Base-by-base conservation (phyloP, 768 basidiomycete genomes). In the Boletus coccyginus region DNA sequence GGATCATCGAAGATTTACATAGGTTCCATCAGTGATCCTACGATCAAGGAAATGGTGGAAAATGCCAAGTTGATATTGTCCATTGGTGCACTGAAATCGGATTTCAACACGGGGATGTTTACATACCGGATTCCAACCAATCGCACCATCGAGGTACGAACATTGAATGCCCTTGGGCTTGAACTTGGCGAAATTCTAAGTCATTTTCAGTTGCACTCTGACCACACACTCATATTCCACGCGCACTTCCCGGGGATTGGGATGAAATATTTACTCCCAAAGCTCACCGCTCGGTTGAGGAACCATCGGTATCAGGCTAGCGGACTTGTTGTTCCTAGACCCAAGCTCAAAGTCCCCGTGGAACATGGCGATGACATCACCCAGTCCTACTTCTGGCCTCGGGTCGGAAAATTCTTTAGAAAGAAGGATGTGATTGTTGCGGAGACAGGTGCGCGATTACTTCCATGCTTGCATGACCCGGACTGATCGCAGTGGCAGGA, bases 71-170 rank as follows among this genome's bases (percentile, higher is more conserved):
- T 94, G 42, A 84, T 92, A 49, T 66, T 95, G 13, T 88, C 88
- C 13, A 75, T 95, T 55, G 90, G 91, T 5, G 56, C 75, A 1
- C 74, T 91, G 48, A 83, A 81, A 66, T 84, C 81, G 45, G 92
- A 95, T 69, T 93, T 92, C 77, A 95, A 95, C 71, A 91, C 90
- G 1, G 93, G 92, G 33, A 88, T 88, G 70, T 94, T 92, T 71
- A 87, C 88, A 0, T 92, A 90, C 64, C 81, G 80, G 48, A 85
- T 88, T 45, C 83, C 86, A 6, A 76, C 76, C 0, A 69, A 71
- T 12, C 77, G 77, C 40, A 84, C 82, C 14, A 75, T 92, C 58
- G 90, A 90, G 77, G 88, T 87, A 60, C n/a, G n/a, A n/a, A n/a
- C n/a, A n/a, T n/a, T 14, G 38, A 62, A 55, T 27, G 7, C 24